Conservation (phyloP, 371 early-diverging fungal genomes). For the Mucor racemosus region DNA sequence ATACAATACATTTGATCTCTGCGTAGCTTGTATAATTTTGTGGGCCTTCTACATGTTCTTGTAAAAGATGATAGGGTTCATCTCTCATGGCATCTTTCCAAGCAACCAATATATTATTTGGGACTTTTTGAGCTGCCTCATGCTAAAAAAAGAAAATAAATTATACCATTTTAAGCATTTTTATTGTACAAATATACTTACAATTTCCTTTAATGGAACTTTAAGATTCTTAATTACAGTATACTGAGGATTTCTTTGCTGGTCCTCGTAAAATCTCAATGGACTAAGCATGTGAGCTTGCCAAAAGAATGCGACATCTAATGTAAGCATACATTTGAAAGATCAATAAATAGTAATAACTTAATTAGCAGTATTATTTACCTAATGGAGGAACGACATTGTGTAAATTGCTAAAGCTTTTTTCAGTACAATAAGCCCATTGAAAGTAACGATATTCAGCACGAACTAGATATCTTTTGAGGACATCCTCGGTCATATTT, state of each 20-base stretch:
- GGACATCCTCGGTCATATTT: not conserved
- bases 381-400: no score
- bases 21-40: not conserved
- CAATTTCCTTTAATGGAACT: constrained; percentile 7
- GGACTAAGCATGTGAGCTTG: constrained; percentile 25
- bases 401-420: no score
- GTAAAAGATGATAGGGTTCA: not conserved
- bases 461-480: constrained; percentile 5
- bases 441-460: no score
- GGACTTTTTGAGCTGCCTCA: not conserved
- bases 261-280: constrained; percentile 24
- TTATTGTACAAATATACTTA: no score
- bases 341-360: no score
- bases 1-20: constrained; percentile 1
- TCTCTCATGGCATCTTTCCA: not conserved
- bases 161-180: no score
- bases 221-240: not conserved
- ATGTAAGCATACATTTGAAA: no score
- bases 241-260: not conserved
- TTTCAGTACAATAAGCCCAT: not conserved
- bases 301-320: no score
- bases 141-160: no score
- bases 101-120: not conserved
- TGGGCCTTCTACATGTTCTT: not conserved
- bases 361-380: no score